Conservation (phyloP, 2,329 filamentous ascomycete genomes). For the Laburnicola sp. region DNA sequence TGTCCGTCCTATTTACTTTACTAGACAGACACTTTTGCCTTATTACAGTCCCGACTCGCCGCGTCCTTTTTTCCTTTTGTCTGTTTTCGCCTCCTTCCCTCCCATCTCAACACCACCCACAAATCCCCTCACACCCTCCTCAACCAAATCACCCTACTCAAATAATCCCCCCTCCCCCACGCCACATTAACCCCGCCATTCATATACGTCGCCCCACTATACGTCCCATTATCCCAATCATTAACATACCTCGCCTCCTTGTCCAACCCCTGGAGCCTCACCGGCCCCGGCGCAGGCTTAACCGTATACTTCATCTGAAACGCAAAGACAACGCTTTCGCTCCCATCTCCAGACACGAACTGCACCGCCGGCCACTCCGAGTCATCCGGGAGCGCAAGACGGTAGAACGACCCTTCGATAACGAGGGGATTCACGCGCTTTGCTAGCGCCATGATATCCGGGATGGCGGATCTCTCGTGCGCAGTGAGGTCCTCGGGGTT, state of each 20-base stretch:
- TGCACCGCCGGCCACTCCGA: constrained; percentile 66
- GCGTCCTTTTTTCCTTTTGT: too few relatives aligned
- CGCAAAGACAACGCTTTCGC: constrained; percentile 59
- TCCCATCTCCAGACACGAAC: constrained; percentile 59
- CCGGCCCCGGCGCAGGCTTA: constrained; percentile 57
- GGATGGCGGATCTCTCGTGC: constrained; percentile 59
- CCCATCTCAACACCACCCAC: too few relatives aligned
- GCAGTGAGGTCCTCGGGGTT: constrained; percentile 57
- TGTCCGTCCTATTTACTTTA: too few relatives aligned
- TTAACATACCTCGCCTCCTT: constrained; percentile 55
- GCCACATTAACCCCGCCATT: constrained; percentile 61
- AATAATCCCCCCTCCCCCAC: constrained; percentile 56
- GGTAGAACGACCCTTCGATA: constrained; percentile 62
- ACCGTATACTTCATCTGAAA: constrained; percentile 61
- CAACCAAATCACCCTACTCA: constrained; percentile 61
- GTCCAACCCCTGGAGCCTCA: constrained; percentile 63
- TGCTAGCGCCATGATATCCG: constrained; percentile 57
- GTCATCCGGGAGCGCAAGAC: constrained; percentile 60
- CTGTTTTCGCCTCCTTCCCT: too few relatives aligned
- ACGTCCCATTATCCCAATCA: constrained; percentile 56
- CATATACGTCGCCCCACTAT: constrained; percentile 64
- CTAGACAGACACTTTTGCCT: too few relatives aligned
- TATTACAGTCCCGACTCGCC: too few relatives aligned
- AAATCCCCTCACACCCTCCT: constrained; percentile 52
- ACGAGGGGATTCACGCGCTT: constrained; percentile 63